phyloP scores from a whole-genome alignment of 2,329 filamentous ascomycete species.

The Pseudogymnoascus sp. region DNA sequence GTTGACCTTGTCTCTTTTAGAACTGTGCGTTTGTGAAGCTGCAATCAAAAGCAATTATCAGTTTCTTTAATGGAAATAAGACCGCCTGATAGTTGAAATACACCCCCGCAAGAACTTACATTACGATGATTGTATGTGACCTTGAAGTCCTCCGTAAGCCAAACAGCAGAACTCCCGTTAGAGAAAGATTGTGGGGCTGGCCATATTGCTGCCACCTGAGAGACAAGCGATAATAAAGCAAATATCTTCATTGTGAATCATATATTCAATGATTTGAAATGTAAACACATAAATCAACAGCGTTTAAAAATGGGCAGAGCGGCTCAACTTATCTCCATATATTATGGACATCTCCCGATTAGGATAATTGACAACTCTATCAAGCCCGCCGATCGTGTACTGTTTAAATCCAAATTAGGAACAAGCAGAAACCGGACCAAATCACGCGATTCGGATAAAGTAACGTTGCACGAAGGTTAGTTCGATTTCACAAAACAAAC shows the following conservation, averaged over 20 bases:
- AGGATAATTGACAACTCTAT: neutral
- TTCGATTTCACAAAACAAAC: neutral
- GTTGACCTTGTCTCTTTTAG: neutral
- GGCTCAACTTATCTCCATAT: neutral
- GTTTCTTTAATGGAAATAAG: conserved; percentile 17
- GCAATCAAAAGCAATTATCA: conserved; percentile 20
- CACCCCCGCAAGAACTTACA: conserved; percentile 39
- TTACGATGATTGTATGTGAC: conserved; percentile 50
- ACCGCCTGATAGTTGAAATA: conserved; percentile 20
- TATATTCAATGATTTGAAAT: neutral
- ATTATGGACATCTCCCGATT: neutral
- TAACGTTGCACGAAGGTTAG: neutral
- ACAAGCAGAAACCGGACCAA: neutral
- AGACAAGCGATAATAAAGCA: conserved; percentile 17
- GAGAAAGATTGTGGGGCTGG: conserved; percentile 43
- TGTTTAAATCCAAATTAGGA: too few relatives aligned
- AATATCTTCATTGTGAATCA: conserved; percentile 16
- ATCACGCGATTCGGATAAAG: neutral
- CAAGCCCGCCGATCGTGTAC: neutral
- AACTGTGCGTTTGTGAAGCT: conserved; percentile 14
- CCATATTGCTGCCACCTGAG: conserved; percentile 41
- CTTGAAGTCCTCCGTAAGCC: conserved; percentile 41
- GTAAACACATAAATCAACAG: neutral
- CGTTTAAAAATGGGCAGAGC: neutral
- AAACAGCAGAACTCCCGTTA: conserved; percentile 44